Conservation (phyloP, 345 rosid species). For the Carallia brachiata region DNA sequence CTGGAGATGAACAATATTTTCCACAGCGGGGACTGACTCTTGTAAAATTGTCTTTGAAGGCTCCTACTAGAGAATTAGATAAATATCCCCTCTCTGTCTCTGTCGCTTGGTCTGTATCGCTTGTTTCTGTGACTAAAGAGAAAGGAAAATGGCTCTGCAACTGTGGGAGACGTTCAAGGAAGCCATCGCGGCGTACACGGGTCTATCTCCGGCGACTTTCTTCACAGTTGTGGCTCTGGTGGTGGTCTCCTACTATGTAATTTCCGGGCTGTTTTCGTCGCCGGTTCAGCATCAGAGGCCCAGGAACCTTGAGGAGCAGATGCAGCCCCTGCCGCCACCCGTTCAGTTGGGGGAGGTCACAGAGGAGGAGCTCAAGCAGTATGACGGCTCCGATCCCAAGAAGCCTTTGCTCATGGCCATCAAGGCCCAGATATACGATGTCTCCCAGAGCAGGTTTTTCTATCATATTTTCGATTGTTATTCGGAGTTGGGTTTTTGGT, state of each 20-base stretch:
- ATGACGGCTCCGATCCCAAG: constrained; percentile 75
- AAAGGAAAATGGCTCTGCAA: constrained; percentile 59
- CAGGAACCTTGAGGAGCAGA: constrained; percentile 50
- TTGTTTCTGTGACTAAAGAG: not conserved
- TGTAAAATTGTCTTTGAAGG: not conserved
- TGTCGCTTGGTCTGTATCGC: not conserved
- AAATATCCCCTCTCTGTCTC: not conserved
- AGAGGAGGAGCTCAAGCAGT: constrained; percentile 77
- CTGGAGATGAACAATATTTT: not conserved
- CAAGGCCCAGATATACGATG: constrained; percentile 99
- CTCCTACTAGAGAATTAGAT: not conserved
- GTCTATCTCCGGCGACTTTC: constrained; percentile 75
- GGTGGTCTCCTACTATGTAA: constrained; percentile 64
- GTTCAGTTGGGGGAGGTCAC: constrained; percentile 90
- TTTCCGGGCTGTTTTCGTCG: constrained; percentile 61
- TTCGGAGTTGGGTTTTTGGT: not conserved
- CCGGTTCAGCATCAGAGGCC: constrained; percentile 43
- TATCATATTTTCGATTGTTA: not conserved
- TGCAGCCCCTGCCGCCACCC: constrained; percentile 81
- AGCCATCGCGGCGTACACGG: constrained; percentile 79
- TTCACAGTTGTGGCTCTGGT: constrained; percentile 69
- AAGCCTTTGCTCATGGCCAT: constrained; percentile 98
- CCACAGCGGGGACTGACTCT: not conserved
- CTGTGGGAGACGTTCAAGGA: constrained; percentile 91
- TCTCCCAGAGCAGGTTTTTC: constrained; percentile 77